Percentiles rank a stretch among this genome's conserved stretches.
Conservation (phyloP, 2,329 filamentous ascomycete species). For the Ceratocystis ficicola region DNA sequence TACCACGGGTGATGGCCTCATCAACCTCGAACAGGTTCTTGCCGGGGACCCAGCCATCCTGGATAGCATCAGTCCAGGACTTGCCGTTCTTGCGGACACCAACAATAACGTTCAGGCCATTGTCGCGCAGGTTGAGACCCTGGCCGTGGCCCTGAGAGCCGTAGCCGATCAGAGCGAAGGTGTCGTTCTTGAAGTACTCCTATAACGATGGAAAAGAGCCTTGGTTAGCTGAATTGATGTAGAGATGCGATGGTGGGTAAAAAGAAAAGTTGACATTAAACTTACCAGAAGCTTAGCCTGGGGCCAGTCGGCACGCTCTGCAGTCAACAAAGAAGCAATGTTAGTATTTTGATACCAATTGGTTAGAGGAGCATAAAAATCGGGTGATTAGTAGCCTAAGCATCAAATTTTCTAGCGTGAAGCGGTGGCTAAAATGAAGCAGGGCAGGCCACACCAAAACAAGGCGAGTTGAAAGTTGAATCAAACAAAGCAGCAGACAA, state of each 20-base stretch:
- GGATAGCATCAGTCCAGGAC: slow-evolving; percentile 93
- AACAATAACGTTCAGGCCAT: slow-evolving; percentile 97
- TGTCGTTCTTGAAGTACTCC: slow-evolving; percentile 99
- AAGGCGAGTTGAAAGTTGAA: not conserved
- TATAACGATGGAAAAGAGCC: slow-evolving; percentile 30
- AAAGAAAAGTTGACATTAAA: slow-evolving; percentile 27
- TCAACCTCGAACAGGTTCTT: slow-evolving; percentile 99
- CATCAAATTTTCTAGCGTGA: slow-evolving; percentile 10
- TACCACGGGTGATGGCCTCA: slow-evolving; percentile 85
- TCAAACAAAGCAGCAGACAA: slow-evolving; percentile 16
- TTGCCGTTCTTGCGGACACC: slow-evolving; percentile 97
- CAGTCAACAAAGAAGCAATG: slow-evolving; percentile 22
- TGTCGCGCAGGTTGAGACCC: slow-evolving; percentile 98
- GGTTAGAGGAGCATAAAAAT: not conserved
- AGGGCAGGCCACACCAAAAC: not conserved
- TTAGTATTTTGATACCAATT: slow-evolving; percentile 12
- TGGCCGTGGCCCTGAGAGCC: slow-evolving; percentile 96
- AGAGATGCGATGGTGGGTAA: not conserved
- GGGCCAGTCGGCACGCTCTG: slow-evolving; percentile 97
- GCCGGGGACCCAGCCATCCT: slow-evolving; percentile 96
- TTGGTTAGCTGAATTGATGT: slow-evolving; percentile 9
- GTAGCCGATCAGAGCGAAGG: slow-evolving; percentile 96
- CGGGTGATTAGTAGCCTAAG: not conserved
- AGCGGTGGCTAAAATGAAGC: not conserved
- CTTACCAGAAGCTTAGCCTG: slow-evolving; percentile 91